Evolutionary conservation across 305 asterid genomes (phyloP), one percentile per base, ranked within the genome.

Genomic region (Salvia sclarea): DNA sequence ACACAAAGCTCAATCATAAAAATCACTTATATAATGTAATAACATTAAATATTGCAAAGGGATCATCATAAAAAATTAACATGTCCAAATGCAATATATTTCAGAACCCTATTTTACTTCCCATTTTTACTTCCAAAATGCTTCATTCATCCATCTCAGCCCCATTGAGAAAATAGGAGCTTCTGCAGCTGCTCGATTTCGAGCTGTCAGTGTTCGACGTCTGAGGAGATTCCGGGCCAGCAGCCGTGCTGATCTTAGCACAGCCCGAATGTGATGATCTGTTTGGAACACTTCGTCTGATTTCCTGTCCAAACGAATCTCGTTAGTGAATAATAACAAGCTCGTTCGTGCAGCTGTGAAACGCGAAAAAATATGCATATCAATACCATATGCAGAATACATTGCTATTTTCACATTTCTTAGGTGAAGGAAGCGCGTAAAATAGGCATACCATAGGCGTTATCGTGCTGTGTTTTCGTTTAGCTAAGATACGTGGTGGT

Each of bases 11-110:
- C 5, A 35, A 70, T 53, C 57, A 72, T 25, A 67, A 67, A 63
- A 61, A 37, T 59, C 65, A 64, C 56, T 52, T 59, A 14, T 59
- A 14, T 68, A 54, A 33, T 48, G 14, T 59, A 66, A 49, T 28
- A 66, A 61, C 64, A 47, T 65, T 65, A 69, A 38, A 24, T 71
- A 82, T 75, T 79, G 90, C 92, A 81, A 68, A 86, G 90, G 89
- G 89, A 80, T 80, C 81, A 73, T 65, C 40, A 83, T 76, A 73
- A 77, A 74, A 78, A 77, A 79, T 75, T 25, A 60, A 59, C 62
- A 75, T 73, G 77, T 83, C 95, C 95, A 71, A 49, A 82, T 81
- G 92, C 90, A 89, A 85, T 79, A 76, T 73, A 5, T 44, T 33
- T 6, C 67, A 21, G 44, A 55, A 57, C 12, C 47, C 48, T 37